Evolutionary conservation across 257 asterid species (phyloP).

Genomic region (Fraxinus quadrangulata): DNA sequence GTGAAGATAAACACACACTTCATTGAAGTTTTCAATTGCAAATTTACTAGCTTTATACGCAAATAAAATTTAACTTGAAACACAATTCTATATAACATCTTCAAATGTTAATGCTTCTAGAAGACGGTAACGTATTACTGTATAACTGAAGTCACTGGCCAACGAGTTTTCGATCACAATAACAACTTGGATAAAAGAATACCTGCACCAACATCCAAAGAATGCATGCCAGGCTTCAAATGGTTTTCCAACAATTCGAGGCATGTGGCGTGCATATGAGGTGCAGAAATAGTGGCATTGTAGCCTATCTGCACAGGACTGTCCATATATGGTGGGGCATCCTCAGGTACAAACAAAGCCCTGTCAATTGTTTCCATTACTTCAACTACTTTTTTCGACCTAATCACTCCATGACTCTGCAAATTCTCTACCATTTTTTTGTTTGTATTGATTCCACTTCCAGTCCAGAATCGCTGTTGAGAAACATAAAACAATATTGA

Average conservation of each 20-base stretch:
- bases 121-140: background rate
- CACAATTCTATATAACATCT: background rate
- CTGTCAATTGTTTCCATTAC: slow-evolving; percentile 84
- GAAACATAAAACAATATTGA: slow-evolving; percentile 47
- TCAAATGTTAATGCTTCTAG: background rate
- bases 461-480: slow-evolving; percentile 63
- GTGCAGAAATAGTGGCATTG: slow-evolving; percentile 94
- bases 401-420: slow-evolving; percentile 53
- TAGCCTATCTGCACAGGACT: slow-evolving; percentile 84
- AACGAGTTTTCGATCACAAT: background rate
- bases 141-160: background rate
- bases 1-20: background rate
- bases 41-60: background rate
- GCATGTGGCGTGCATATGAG: slow-evolving; percentile 98
- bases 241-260: slow-evolving; percentile 79
- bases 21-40: background rate
- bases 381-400: slow-evolving; percentile 64
- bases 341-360: slow-evolving; percentile 85
- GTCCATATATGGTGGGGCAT: slow-evolving; percentile 71
- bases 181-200: slow-evolving; percentile 5
- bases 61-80: background rate
- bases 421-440: slow-evolving; percentile 64
- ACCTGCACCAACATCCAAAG: slow-evolving; percentile 95
- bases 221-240: slow-evolving; percentile 91
- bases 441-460: slow-evolving; percentile 46